phyloP scores from a whole-genome alignment of 345 rosid species.

The Trapa bicornis region DNA sequence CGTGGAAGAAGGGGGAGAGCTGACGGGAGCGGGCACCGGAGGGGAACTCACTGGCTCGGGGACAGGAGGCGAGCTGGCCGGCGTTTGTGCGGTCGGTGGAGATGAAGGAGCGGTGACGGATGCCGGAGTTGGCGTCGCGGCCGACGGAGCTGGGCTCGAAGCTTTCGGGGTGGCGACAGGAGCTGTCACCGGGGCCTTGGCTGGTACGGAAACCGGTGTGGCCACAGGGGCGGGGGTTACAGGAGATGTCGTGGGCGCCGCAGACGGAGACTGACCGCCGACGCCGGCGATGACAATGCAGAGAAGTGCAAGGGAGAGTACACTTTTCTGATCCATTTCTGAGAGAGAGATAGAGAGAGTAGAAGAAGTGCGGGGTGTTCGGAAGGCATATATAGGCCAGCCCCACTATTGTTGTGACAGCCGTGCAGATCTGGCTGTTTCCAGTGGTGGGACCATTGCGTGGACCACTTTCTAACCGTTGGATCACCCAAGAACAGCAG shows the following conservation, averaged over 20 bases:
- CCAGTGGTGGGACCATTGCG: too few relatives aligned
- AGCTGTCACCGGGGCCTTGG: constrained; percentile 2
- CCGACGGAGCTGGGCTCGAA: constrained; percentile 18
- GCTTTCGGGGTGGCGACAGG: constrained; percentile 12
- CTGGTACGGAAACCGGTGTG: neutral
- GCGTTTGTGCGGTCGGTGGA: constrained; percentile 13
- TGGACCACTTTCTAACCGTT: too few relatives aligned
- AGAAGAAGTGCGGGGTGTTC: neutral
- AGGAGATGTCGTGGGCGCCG: constrained; percentile 37
- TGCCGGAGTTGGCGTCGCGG: constrained; percentile 15
- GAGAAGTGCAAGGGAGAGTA: constrained; percentile 27
- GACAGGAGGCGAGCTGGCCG: constrained; percentile 19
- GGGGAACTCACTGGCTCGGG: constrained; percentile 18
- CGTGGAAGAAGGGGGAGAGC: too few relatives aligned
- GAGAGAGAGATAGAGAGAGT: constrained; percentile 1
- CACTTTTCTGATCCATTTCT: constrained; percentile 32
- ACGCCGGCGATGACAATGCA: constrained; percentile 47
- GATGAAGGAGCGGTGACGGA: constrained; percentile 10
- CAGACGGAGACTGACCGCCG: constrained; percentile 50
- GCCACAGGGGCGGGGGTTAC: constrained; percentile 9
- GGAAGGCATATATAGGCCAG: too few relatives aligned
- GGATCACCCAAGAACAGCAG: too few relatives aligned
- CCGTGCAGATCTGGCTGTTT: too few relatives aligned
- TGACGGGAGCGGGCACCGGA: constrained; percentile 14
- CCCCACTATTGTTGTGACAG: too few relatives aligned